These are phyloP conservation scores for Aureobasidium mangrovei DNA, from an alignment of 2,329 filamentous ascomycete genomes.

Conservation along the genomic window DNA sequence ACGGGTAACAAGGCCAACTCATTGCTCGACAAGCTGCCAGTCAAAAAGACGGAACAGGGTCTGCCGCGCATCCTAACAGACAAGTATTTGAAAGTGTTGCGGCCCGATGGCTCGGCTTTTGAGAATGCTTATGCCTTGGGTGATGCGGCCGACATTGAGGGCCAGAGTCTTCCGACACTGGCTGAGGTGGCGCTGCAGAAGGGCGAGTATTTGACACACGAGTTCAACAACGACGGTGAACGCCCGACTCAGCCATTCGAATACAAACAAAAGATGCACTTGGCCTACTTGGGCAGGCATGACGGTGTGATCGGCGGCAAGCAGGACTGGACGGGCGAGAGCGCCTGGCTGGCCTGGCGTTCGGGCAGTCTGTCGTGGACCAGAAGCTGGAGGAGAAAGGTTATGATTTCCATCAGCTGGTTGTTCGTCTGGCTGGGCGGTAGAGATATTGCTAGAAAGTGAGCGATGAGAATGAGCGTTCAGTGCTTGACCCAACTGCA, in stretches of 20 bases:
- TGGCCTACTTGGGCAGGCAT: constrained; percentile 35
- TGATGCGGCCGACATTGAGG: constrained; percentile 34
- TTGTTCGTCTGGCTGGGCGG: constrained; percentile 21
- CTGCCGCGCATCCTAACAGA: constrained; percentile 31
- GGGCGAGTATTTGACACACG: constrained; percentile 28
- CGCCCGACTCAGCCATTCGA: constrained; percentile 24
- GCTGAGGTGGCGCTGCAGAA: constrained; percentile 34
- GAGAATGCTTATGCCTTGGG: constrained; percentile 29
- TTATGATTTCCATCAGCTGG: constrained; percentile 27
- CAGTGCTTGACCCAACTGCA: not conserved
- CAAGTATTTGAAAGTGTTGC: constrained; percentile 24
- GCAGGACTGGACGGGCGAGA: constrained; percentile 33
- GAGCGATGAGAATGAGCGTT: not conserved
- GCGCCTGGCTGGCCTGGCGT: constrained; percentile 38
- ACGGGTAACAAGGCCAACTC: constrained; percentile 30
- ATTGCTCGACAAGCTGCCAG: constrained; percentile 28
- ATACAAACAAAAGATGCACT: constrained; percentile 31
- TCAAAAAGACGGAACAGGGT: constrained; percentile 27
- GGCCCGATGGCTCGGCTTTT: constrained; percentile 22
- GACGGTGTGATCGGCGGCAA: constrained; percentile 35
- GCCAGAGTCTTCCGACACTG: constrained; percentile 27
- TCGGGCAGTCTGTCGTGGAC: constrained; percentile 27
- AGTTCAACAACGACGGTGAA: constrained; percentile 21
- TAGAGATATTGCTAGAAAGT: constrained; percentile 25
- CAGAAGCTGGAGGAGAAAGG: constrained; percentile 23